Evolutionary conservation across 1,139 yeast genomes (phyloP), one percentile per base, ranked within the genome.

Genomic region (Kazachstania sp.): DNA sequence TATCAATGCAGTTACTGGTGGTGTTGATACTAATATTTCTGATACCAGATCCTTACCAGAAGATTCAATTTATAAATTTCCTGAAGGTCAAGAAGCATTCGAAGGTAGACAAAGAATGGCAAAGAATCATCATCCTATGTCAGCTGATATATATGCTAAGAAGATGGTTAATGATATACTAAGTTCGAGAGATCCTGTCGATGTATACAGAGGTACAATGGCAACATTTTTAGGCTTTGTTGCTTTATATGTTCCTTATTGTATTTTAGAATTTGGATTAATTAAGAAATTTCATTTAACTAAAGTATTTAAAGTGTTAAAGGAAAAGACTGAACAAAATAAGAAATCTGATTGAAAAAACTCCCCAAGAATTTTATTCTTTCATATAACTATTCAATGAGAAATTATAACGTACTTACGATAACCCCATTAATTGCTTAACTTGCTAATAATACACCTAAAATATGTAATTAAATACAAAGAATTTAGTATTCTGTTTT

Each of bases 1-100:
- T 2, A 71, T 86, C 49, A 84, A 83, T 45, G 77, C 83, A 3
- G 68, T 80, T 43, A 83, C 94, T 5, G 87, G 83, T 37, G 86
- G 81, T 36, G 86, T 82, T 23, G 64, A 71, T 37, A 83, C 90
- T 11, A 75, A 73, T 44, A 79, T 82, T 52, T 80, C 76, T 0
- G 83, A 79, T 54, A 71, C 65, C 11, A 70, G 86, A 54, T 72
- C 77, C 0, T 63, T 83, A 39, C 85, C 87, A 2, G 65, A 65
- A 30, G 68, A 63, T 32, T 82, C 92, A 0, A 57, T 79, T 38
- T 85, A 72, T 62, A 69, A 74, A 49, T 71, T 73, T 43, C 77
- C 77, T 3, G 77, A 69, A 45, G 80, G 81, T 53, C 64, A 62
- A 23, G 71, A 66, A 26, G 75, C 82, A 0, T 68, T 83, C 50